Evolutionary conservation across 805 yeast species (phyloP).

Genomic region (Candida fluviatilis): DNA sequence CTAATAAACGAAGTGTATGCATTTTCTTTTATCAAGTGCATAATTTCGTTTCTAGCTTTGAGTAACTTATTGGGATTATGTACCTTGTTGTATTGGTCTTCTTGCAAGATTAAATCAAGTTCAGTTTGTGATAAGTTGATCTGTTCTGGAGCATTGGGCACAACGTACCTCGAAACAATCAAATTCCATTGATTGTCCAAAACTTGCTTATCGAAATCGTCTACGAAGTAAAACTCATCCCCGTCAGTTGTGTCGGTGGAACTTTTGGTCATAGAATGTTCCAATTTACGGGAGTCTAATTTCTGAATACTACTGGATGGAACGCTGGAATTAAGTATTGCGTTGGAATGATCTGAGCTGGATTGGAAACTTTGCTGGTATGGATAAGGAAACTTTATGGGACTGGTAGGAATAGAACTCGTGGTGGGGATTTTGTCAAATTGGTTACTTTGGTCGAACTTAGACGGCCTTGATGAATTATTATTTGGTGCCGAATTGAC

Average conservation of each 20-base stretch:
- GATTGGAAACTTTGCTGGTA: background rate
- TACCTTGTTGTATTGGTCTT: slow-evolving; percentile 12
- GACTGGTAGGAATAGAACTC: background rate
- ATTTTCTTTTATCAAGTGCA: slow-evolving; percentile 32
- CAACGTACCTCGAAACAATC: slow-evolving; percentile 38
- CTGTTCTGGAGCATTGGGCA: slow-evolving; percentile 41
- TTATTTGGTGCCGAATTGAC: background rate
- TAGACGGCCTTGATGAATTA: no score
- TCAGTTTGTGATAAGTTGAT: slow-evolving; percentile 45
- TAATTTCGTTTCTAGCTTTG: slow-evolving; percentile 27
- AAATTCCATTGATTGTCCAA: slow-evolving; percentile 28
- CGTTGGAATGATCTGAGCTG: background rate
- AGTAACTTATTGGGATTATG: slow-evolving; percentile 24
- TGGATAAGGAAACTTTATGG: background rate
- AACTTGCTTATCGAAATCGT: slow-evolving; percentile 2
- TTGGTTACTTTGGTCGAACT: background rate
- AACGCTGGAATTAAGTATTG: no score
- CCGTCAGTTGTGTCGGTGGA: background rate
- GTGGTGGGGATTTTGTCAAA: background rate
- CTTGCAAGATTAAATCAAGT: slow-evolving; percentile 21
- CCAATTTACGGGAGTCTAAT: background rate
- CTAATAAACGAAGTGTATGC: slow-evolving; percentile 15
- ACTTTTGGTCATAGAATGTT: background rate
- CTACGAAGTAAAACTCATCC: background rate
- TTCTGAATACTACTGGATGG: background rate